Percentiles rank a stretch among this genome's conserved stretches.
Evolutionary conservation across 169 alveolate genomes (phyloP).

Genomic region (Besnoitia besnoiti): DNA sequence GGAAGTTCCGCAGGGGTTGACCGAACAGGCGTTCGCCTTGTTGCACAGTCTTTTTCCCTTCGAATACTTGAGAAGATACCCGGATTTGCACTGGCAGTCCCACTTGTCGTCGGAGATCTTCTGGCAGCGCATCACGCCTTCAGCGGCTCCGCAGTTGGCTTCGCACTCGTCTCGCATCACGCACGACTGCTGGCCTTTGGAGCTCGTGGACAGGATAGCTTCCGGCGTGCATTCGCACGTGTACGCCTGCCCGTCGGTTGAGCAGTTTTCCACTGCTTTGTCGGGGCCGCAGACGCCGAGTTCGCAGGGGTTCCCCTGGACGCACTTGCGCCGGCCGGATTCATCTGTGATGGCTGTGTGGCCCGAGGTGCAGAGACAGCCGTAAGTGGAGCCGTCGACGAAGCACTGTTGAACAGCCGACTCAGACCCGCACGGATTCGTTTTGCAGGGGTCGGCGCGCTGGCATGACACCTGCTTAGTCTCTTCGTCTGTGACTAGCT

Average conservation of each 20-base stretch:
- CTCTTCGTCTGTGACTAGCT: not conserved
- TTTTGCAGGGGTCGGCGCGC: not conserved
- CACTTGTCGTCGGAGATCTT: not conserved
- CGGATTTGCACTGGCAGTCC: not conserved
- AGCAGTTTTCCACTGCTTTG: conserved; percentile 6
- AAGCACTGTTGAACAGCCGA: not conserved
- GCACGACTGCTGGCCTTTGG: not conserved
- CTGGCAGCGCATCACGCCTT: not conserved
- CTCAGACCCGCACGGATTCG: conserved; percentile 7
- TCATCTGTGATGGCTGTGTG: not conserved
- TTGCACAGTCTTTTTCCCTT: not conserved
- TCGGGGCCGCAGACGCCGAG: not conserved
- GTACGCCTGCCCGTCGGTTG: conserved; percentile 7
- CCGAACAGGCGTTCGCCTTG: not conserved
- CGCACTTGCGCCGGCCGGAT: not conserved
- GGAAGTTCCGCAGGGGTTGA: not conserved
- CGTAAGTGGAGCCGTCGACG: not conserved
- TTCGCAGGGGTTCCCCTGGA: not conserved
- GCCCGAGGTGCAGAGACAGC: conserved; percentile 31
- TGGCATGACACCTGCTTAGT: not conserved
- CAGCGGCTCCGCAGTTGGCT: not conserved
- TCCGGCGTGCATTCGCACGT: not conserved
- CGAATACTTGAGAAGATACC: not conserved
- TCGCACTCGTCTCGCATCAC: not conserved
- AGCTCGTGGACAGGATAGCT: not conserved